Base-by-base conservation (phyloP, 169 alveolate species). In the Eimeria maxima region DNA sequence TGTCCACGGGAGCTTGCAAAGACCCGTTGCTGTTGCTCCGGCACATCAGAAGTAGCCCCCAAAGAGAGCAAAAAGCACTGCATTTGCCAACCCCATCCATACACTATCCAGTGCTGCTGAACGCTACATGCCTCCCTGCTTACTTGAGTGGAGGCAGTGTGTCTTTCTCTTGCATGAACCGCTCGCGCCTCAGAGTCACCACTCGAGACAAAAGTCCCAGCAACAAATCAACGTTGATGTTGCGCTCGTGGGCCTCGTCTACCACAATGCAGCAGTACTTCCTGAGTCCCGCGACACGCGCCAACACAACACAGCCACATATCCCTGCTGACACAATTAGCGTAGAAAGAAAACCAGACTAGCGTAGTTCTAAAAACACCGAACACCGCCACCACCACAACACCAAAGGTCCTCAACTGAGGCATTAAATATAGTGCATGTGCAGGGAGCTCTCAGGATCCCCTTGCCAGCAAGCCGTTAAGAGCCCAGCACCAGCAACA, bases 191-290 rank as follows among this genome's bases (percentile, higher is more conserved):
- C 73, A 98, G 97, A 89, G 96, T 96, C 47, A 98, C 99, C 18
- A 99, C 98, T 92, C 99, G 98, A 13, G 99, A 99, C 50, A 99
- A 98, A 4, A 99, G 95, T 22, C 99, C 99, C 76, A 99, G 97
- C 74, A 99, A 97, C 67, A 99, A 94, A 96, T 99, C 99, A 71
- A 99, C 99, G 97, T 99, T 99, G 86, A 99, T 98, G 93, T 99
- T 99, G 97, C 99, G 98, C 95, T 99, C 99, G 97, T 99, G 99
- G 38, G 99, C 99, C 97, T 99, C 99, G 97, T 99, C 99, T 90
- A 99, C 98, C 63, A 99, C 98, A 53, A 99, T 98, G 33, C 99
- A 99, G 42, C 99, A 97, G 97, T 99, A 99, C 93, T 98, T 98
- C 42, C 99, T 98, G 95, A 29, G 42, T 38, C 8, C 0, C 11